Percentiles rank a stretch among this genome's conserved stretches.
Conservation (phyloP, 345 rosid species). For the Erucastrum elatum region DNA sequence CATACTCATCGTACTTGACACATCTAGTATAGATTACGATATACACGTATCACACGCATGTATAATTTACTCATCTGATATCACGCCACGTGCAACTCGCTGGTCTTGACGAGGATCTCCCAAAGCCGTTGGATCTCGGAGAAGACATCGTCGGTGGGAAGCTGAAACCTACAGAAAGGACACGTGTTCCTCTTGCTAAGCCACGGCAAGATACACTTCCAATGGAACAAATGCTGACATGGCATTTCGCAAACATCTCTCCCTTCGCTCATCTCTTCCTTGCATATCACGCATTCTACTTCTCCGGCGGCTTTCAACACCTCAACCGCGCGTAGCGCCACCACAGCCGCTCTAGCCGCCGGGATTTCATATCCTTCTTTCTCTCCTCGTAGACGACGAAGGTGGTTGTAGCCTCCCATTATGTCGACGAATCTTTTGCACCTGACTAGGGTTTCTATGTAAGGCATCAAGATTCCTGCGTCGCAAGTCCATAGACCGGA, state of each 20-base stretch:
- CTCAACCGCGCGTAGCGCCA: conserved; percentile 64
- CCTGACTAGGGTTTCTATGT: conserved; percentile 58
- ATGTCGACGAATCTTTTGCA: conserved; percentile 59
- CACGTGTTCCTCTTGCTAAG: conserved; percentile 77
- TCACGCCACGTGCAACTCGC: conserved; percentile 31
- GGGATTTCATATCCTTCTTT: conserved; percentile 52
- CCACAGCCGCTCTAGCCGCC: conserved; percentile 62
- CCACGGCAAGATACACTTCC: conserved; percentile 92
- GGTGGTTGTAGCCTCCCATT: conserved; percentile 43
- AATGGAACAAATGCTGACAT: conserved; percentile 83
- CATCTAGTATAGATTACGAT: conserved; percentile 15
- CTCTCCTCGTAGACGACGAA: conserved; percentile 12
- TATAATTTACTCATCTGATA: not conserved
- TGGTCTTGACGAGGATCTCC: conserved; percentile 48
- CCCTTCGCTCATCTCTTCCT: conserved; percentile 79
- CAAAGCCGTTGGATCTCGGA: conserved; percentile 88
- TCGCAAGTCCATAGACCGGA: conserved; percentile 51
- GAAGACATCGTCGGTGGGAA: conserved; percentile 77
- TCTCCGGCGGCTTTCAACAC: conserved; percentile 32
- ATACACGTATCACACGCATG: conserved; percentile 22
- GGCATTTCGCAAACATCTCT: conserved; percentile 85
- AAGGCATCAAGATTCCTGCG: conserved; percentile 64
- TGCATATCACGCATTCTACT: conserved; percentile 68
- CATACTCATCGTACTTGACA: not conserved
- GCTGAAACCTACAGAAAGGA: conserved; percentile 85